Percentiles rank a stretch among this genome's conserved stretches.
phyloP scores from a whole-genome alignment of 116 monocot species.

The Phalaenopsis hybrid region DNA sequence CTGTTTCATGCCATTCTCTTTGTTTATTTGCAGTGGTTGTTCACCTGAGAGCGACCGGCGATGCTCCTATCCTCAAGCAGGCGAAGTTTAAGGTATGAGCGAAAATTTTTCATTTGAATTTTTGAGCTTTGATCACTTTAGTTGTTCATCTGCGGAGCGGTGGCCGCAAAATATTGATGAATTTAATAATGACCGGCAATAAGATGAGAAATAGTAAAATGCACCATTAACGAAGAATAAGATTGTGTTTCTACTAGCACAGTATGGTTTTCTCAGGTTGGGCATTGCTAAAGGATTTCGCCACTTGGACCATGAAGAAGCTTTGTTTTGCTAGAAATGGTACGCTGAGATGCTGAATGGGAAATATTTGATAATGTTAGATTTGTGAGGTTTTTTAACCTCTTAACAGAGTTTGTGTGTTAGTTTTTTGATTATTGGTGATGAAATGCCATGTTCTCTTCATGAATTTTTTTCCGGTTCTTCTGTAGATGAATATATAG shows the following conservation, averaged over 20 bases:
- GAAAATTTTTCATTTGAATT: not conserved
- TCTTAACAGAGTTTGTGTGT: not conserved
- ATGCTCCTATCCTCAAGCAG: constrained; percentile 49
- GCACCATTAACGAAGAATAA: not conserved
- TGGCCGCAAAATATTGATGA: not conserved
- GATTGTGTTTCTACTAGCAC: not conserved
- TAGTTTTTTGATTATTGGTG: not conserved
- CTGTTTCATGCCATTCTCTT: not conserved
- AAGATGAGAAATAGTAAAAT: too few relatives aligned
- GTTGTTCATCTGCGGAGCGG: not conserved
- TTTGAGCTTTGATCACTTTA: too few relatives aligned
- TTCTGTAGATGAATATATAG: not conserved
- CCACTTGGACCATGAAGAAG: not conserved
- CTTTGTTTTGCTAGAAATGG: not conserved
- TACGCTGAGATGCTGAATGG: not conserved
- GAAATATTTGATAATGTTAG: not conserved
- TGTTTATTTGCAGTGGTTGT: constrained; percentile 27
- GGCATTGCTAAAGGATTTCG: not conserved
- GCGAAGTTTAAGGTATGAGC: constrained; percentile 42
- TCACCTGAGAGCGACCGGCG: constrained; percentile 50
- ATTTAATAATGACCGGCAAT: not conserved
- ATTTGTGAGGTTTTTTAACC: not conserved
- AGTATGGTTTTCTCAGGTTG: not conserved
- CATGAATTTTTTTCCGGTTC: not conserved
- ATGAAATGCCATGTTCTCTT: not conserved